Percentiles rank a stretch among this genome's conserved stretches.
Evolutionary conservation across 164 flowering plant species (phyloP).

Genomic region (Nymphaea colorata): DNA sequence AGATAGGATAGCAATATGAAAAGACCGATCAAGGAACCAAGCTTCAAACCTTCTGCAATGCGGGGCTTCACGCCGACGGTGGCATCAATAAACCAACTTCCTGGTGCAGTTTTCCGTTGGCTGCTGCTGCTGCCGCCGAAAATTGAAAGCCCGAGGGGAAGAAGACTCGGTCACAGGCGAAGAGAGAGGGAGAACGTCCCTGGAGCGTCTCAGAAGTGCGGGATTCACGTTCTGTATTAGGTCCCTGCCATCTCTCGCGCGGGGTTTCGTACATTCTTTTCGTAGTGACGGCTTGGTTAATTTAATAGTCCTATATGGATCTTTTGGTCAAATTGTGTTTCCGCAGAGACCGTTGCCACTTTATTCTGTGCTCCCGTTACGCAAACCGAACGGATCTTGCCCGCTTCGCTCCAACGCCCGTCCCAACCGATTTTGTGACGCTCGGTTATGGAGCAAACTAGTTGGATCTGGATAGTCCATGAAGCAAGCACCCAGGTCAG

Average conservation of each 20-base stretch:
- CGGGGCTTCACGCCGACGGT: not conserved
- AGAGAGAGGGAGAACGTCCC: not conserved
- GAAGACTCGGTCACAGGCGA: too few species aligned
- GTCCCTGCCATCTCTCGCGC: not conserved
- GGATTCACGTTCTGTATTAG: not conserved
- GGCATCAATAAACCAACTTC: not conserved
- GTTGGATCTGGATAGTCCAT: too few species aligned
- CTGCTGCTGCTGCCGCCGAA: not conserved
- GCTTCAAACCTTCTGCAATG: not conserved
- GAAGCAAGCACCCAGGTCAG: too few species aligned
- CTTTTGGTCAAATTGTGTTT: too few species aligned
- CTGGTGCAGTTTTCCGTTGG: not conserved
- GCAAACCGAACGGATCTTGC: too few species aligned
- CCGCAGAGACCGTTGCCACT: too few species aligned
- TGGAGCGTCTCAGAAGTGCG: not conserved
- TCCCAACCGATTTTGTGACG: too few species aligned
- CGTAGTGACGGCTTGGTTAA: too few species aligned
- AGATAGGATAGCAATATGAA: not conserved
- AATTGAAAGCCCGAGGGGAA: not conserved
- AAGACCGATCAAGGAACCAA: not conserved
- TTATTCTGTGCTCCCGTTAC: too few species aligned
- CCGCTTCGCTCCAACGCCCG: too few species aligned
- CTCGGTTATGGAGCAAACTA: too few species aligned
- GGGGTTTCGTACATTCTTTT: not conserved
- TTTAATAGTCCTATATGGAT: too few species aligned